Evolutionary conservation across 352 stramenopile genomes (phyloP).

Genomic region (Pythium apleroticum): DNA sequence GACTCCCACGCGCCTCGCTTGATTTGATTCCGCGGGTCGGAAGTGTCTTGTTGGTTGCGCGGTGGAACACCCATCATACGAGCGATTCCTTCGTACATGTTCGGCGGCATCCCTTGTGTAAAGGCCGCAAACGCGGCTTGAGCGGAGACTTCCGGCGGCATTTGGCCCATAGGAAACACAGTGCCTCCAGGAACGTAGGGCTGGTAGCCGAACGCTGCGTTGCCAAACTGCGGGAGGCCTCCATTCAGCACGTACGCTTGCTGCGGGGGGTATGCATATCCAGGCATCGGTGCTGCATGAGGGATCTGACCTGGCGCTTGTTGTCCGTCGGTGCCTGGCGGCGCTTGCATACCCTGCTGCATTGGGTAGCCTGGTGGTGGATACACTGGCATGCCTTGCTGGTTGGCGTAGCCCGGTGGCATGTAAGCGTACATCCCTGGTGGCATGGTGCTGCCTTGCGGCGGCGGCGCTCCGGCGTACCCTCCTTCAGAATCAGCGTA

Average conservation of each 20-base stretch:
- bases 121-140: conserved; percentile 9
- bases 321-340: neutral
- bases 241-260: neutral
- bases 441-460: neutral
- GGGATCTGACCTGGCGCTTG: neutral
- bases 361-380: conserved; percentile 5
- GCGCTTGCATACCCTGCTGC: neutral
- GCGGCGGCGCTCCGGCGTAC: neutral
- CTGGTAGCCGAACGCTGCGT: neutral
- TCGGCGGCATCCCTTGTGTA: conserved; percentile 1
- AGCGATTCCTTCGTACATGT: conserved; percentile 8
- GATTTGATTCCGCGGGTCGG: conserved; percentile 13
- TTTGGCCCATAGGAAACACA: conserved; percentile 11
- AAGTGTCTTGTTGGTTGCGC: neutral
- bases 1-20: conserved; percentile 5
- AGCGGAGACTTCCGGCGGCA: neutral
- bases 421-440: neutral
- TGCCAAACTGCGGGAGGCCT: neutral
- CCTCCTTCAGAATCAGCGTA: neutral
- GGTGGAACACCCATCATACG: conserved; percentile 7
- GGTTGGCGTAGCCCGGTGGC: neutral
- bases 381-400: neutral
- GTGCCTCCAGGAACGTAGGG: neutral
- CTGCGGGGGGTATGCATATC: conserved; percentile 5
- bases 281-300: neutral